Conservation (phyloP, 768 basidiomycete genomes). For the Xerocomus brunneocitrinus region DNA sequence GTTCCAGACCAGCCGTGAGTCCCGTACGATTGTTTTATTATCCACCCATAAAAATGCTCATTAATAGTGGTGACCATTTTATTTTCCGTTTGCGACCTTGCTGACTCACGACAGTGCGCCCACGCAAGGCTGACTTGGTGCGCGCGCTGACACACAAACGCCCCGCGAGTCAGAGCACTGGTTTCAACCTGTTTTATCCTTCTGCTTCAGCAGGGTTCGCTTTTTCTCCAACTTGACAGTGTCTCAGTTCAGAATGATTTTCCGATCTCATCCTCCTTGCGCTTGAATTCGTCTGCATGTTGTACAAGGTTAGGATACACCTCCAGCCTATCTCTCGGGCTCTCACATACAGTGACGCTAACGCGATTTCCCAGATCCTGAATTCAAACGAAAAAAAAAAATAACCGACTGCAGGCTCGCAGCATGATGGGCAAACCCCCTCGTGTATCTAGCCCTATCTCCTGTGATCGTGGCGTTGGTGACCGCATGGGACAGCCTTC, state of each 20-base stretch:
- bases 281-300: not conserved
- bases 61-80: constrained; percentile 2
- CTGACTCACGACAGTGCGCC: constrained; percentile 11
- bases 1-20: constrained; percentile 2
- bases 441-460: not conserved
- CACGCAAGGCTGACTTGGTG: constrained; percentile 4
- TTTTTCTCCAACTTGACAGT: not conserved
- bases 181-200: constrained; percentile 1
- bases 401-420: not conserved
- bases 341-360: not conserved
- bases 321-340: not conserved
- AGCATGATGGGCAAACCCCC: not conserved
- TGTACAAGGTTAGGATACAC: not conserved
- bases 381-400: not conserved
- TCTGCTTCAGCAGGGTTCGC: not conserved
- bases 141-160: constrained; percentile 12
- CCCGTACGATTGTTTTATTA: constrained; percentile 8
- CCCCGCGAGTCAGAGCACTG: constrained; percentile 6
- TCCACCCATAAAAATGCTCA: not conserved
- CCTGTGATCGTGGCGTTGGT: constrained; percentile 15
- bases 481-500: constrained; percentile 4
- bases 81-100: not conserved
- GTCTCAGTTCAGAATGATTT: not conserved
- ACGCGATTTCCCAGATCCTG: not conserved
- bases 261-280: not conserved